These are phyloP conservation scores for Fragilariopsis cylindrus DNA, from an alignment of 108 stramenopile genomes.

Conservation along the genomic window DNA sequence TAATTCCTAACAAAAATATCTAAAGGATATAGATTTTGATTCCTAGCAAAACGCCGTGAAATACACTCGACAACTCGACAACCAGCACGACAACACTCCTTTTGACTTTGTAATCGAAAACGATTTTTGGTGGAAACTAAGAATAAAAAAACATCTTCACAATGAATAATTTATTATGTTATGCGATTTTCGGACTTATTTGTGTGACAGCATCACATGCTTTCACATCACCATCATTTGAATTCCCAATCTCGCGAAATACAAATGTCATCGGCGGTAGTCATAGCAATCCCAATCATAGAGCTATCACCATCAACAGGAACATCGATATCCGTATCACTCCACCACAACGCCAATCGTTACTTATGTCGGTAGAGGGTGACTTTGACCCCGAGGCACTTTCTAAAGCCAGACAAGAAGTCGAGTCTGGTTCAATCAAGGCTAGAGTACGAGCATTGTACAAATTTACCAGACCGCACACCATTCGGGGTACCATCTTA, in stretches of 20 bases:
- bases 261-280: neutral
- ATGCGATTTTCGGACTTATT: too few species aligned
- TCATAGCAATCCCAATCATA: neutral
- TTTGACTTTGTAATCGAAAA: too few species aligned
- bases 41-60: too few species aligned
- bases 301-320: neutral
- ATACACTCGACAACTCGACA: too few species aligned
- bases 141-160: too few species aligned
- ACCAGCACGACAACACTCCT: too few species aligned
- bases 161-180: too few species aligned
- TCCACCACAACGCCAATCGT: neutral
- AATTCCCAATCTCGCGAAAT: neutral
- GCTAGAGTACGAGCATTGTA: constrained; percentile 84
- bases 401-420: constrained; percentile 45
- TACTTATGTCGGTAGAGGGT: constrained; percentile 71
- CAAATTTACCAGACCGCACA: constrained; percentile 97
- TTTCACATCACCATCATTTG: neutral
- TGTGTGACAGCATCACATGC: too few species aligned
- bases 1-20: too few species aligned
- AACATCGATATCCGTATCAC: too few species aligned
- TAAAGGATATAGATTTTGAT: too few species aligned
- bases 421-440: constrained; percentile 66
- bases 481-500: constrained; percentile 94
- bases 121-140: too few species aligned
- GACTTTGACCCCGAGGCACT: constrained; percentile 87